These are phyloP conservation scores for Desmodesmus armatus DNA, from an alignment of 139 green algal genomes.

Conservation along the genomic window DNA sequence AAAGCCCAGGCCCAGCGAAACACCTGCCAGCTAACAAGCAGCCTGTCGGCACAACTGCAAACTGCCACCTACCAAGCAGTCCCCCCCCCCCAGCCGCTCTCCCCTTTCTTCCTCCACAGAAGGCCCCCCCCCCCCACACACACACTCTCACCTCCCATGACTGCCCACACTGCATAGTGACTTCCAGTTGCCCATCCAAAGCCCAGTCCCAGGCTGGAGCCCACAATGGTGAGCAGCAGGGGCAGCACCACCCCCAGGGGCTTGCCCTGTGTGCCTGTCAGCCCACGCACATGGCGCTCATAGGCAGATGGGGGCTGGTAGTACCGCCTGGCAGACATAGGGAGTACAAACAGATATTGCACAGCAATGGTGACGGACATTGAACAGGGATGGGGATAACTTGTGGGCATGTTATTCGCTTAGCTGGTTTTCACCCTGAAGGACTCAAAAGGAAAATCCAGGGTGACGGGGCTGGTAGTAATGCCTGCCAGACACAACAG, in stretches of 20 bases:
- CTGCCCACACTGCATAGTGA: constrained; percentile 25
- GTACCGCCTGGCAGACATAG: constrained; percentile 40
- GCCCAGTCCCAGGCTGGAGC: constrained; percentile 5
- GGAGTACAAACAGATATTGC: too few relatives aligned
- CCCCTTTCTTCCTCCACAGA: not conserved
- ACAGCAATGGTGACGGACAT: too few relatives aligned
- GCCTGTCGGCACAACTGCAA: too few relatives aligned
- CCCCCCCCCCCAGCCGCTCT: not conserved
- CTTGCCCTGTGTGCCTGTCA: constrained; percentile 1
- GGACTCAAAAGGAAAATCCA: not conserved
- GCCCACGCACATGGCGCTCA: not conserved
- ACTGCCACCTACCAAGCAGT: too few relatives aligned
- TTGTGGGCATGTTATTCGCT: too few relatives aligned
- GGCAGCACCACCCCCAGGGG: constrained; percentile 15
- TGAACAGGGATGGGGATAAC: too few relatives aligned
- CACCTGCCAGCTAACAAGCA: too few relatives aligned
- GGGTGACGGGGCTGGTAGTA: not conserved
- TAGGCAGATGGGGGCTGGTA: constrained; percentile 13
- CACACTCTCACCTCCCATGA: constrained; percentile 29
- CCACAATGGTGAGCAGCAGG: constrained; percentile 30
- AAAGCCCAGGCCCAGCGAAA: too few relatives aligned
- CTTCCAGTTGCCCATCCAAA: not conserved
- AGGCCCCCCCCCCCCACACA: too few relatives aligned
- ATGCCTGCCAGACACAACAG: not conserved
- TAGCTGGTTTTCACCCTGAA: too few relatives aligned